Percentiles rank a stretch among this genome's conserved stretches.
Conservation (phyloP, 2,329 filamentous ascomycete species). For the Chalaropsis ovoidea region DNA sequence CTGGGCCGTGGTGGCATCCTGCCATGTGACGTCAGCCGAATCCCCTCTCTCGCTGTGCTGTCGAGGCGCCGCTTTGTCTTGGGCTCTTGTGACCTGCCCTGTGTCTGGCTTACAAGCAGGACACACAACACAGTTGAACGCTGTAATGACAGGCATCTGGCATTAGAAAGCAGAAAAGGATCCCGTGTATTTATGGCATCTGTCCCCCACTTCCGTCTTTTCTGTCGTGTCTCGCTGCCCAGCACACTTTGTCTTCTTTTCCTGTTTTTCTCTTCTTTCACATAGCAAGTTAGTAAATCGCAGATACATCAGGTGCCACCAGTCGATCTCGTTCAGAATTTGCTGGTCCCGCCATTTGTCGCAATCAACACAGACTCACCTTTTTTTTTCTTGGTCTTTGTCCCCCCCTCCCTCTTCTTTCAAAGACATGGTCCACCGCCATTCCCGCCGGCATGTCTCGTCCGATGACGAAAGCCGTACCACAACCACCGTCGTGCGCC, state of each 20-base stretch:
- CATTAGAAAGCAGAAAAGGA: not conserved
- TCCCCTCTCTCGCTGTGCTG: not conserved
- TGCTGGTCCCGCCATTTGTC: not conserved
- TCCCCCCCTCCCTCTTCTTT: not conserved
- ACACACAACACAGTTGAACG: not conserved
- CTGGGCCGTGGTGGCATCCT: not conserved
- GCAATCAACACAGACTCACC: no score
- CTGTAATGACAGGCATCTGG: not conserved
- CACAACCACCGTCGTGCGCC: constrained; percentile 41
- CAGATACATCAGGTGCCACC: not conserved
- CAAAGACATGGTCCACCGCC: not conserved
- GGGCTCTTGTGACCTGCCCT: not conserved
- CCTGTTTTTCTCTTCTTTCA: not conserved
- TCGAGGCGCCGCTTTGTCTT: not conserved
- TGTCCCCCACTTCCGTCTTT: not conserved
- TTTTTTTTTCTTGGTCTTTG: not conserved
- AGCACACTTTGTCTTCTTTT: not conserved
- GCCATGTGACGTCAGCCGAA: not conserved
- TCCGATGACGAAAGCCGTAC: constrained; percentile 40
- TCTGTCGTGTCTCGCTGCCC: not conserved
- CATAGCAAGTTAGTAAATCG: not conserved
- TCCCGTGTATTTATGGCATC: not conserved
- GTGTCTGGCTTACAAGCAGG: not conserved
- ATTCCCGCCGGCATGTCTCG: constrained; percentile 30
- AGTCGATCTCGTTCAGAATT: not conserved